Conservation (phyloP, 1,284 basidiomycete species). For the Neonothopanus nambi region DNA sequence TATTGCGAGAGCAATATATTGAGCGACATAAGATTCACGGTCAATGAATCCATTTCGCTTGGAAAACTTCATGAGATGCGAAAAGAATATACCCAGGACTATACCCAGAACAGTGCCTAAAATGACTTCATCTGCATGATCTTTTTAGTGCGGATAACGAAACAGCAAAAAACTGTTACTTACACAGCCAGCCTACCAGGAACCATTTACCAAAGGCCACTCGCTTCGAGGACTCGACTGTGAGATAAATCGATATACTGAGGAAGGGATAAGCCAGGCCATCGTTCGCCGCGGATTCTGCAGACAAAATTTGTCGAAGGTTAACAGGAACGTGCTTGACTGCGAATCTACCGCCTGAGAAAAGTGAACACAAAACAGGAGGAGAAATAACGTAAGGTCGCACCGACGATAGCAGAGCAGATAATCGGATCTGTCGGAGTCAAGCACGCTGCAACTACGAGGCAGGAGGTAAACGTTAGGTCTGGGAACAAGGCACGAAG, state of each 20-base stretch:
- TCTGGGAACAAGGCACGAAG: conserved; percentile 70
- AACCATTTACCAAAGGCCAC: conserved; percentile 79
- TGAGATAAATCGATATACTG: conserved; percentile 85
- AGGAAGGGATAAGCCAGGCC: conserved; percentile 94
- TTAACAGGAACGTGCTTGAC: conserved; percentile 84
- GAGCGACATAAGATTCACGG: conserved; percentile 89
- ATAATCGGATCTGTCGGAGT: conserved; percentile 94
- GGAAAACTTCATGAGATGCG: conserved; percentile 81
- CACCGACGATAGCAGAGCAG: conserved; percentile 61
- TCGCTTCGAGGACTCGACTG: conserved; percentile 63
- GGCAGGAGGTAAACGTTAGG: conserved; percentile 70
- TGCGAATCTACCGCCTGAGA: conserved; percentile 84
- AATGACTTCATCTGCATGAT: conserved; percentile 75
- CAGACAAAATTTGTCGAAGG: conserved; percentile 83
- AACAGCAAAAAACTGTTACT: conserved; percentile 26
- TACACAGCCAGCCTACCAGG: conserved; percentile 78
- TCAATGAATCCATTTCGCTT: conserved; percentile 81
- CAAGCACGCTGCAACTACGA: conserved; percentile 87
- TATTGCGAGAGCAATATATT: conserved; percentile 83
- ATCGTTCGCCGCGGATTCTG: conserved; percentile 76
- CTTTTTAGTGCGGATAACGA: not conserved
- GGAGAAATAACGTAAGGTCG: conserved; percentile 16
- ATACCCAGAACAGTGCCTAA: conserved; percentile 80
- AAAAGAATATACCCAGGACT: conserved; percentile 73
- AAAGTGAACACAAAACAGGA: not conserved